Evolutionary conservation across 2,329 filamentous ascomycete genomes (phyloP).

Genomic region (Tolypocladium nubicola): DNA sequence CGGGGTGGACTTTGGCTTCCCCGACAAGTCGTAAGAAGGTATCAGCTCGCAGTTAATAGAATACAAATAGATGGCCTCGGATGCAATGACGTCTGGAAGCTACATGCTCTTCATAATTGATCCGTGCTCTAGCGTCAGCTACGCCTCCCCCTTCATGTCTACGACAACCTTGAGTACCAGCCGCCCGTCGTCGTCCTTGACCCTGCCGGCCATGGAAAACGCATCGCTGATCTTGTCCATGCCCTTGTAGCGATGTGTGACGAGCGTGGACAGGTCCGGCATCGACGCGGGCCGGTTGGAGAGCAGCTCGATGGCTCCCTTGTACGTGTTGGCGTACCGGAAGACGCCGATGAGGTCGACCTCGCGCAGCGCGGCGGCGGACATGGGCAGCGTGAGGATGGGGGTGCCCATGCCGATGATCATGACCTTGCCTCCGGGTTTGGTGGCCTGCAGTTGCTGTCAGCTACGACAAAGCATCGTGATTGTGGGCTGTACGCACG

Average conservation of each 20-base stretch:
- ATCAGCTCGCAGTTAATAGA: neutral
- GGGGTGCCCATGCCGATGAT: constrained; percentile 66
- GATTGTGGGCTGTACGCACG: constrained; percentile 22
- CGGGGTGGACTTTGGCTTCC: constrained; percentile 59
- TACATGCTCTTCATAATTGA: neutral
- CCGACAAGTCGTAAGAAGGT: constrained; percentile 42
- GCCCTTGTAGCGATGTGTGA: constrained; percentile 61
- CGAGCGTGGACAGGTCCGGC: constrained; percentile 55
- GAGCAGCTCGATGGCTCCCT: constrained; percentile 39
- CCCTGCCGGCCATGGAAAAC: constrained; percentile 62
- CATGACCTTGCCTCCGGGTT: constrained; percentile 58
- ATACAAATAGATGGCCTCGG: neutral
- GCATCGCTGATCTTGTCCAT: constrained; percentile 53
- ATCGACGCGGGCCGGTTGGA: constrained; percentile 37
- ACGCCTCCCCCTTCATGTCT: constrained; percentile 24
- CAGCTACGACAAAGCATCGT: neutral
- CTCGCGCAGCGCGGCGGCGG: constrained; percentile 56
- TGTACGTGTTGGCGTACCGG: constrained; percentile 67
- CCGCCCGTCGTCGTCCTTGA: constrained; percentile 57
- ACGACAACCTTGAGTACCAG: constrained; percentile 67
- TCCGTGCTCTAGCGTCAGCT: neutral
- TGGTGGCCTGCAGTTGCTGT: constrained; percentile 33
- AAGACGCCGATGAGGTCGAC: constrained; percentile 64
- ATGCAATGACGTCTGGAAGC: neutral
- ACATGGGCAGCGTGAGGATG: constrained; percentile 58